A percentile compares a stretch with the other conserved stretches of the same genome.
These are phyloP conservation scores for Didymella arachidicola DNA, from an alignment of 2,329 filamentous ascomycete species.

Conservation along the genomic window DNA sequence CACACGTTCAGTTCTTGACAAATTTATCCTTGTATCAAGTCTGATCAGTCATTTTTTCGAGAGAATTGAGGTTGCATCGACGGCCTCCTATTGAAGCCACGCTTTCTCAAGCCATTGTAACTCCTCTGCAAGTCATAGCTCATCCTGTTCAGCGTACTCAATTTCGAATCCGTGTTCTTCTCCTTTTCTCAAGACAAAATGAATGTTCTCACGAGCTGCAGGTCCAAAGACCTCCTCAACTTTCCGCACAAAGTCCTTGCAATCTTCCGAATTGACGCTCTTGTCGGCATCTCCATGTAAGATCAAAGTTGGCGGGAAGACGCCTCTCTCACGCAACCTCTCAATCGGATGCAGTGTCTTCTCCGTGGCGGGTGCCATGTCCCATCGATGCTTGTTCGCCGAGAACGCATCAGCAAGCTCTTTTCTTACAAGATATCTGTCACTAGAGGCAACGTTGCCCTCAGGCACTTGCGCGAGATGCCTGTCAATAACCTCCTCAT, in stretches of 20 bases:
- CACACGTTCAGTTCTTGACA: not conserved
- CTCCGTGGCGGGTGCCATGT: not conserved
- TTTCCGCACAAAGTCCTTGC: constrained; percentile 17
- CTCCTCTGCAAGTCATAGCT: constrained; percentile 21
- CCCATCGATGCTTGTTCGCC: constrained; percentile 12
- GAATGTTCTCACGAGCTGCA: not conserved
- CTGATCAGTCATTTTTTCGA: not conserved
- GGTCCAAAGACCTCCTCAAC: constrained; percentile 8
- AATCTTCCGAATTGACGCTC: constrained; percentile 16
- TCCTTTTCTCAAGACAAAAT: constrained; percentile 3
- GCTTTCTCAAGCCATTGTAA: constrained; percentile 9
- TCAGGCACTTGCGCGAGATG: constrained; percentile 1
- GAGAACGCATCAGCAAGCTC: constrained; percentile 12
- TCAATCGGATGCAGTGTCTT: constrained; percentile 19
- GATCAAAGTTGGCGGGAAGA: constrained; percentile 13
- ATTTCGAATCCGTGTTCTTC: constrained; percentile 26
- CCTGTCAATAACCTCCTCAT: constrained; percentile 8
- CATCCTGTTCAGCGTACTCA: constrained; percentile 12
- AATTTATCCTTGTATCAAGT: not conserved
- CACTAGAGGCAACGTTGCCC: constrained; percentile 2
- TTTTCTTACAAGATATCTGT: constrained; percentile 1
- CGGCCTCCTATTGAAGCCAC: constrained; percentile 4
- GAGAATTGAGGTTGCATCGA: not conserved
- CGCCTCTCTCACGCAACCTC: constrained; percentile 4
- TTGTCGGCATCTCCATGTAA: constrained; percentile 19